These are phyloP conservation scores for Globisporangium viniferum DNA, from an alignment of 352 stramenopile species.

Conservation along the genomic window DNA sequence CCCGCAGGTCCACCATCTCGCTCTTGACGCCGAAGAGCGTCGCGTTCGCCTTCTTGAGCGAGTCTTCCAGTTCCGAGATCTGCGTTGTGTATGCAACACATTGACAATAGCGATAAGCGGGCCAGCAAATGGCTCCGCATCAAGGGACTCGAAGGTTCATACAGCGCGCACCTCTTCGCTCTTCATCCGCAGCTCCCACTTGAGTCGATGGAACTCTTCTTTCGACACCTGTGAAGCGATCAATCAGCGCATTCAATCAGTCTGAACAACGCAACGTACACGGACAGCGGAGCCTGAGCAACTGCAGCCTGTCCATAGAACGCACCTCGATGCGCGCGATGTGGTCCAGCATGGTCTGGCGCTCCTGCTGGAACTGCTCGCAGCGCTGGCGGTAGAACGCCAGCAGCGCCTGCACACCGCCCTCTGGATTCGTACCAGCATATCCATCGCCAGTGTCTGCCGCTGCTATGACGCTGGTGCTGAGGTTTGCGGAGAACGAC, in stretches of 20 bases:
- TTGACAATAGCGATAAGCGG: neutral
- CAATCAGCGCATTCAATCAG: neutral
- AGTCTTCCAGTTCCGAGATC: slow-evolving; percentile 56
- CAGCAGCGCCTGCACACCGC: slow-evolving; percentile 31
- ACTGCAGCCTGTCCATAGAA: neutral
- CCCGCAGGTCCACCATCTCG: slow-evolving; percentile 57
- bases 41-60: slow-evolving; percentile 51
- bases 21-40: slow-evolving; percentile 62
- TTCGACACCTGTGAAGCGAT: slow-evolving; percentile 48
- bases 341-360: slow-evolving; percentile 44
- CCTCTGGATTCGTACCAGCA: slow-evolving; percentile 1
- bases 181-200: slow-evolving; percentile 68
- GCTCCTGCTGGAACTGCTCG: slow-evolving; percentile 63
- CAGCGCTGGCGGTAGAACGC: slow-evolving; percentile 65
- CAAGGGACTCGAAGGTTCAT: no score
- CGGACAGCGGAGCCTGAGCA: no score
- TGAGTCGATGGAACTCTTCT: slow-evolving; percentile 65
- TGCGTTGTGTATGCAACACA: slow-evolving; percentile 13
- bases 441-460: neutral
- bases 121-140: neutral
- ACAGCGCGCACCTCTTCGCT: slow-evolving; percentile 50
- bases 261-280: neutral
- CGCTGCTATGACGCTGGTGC: slow-evolving; percentile 1
- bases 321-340: slow-evolving; percentile 57
- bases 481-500: slow-evolving; percentile 28